Evolutionary conservation across 768 basidiomycete genomes (phyloP).

Genomic region (Lentinus brumalis): DNA sequence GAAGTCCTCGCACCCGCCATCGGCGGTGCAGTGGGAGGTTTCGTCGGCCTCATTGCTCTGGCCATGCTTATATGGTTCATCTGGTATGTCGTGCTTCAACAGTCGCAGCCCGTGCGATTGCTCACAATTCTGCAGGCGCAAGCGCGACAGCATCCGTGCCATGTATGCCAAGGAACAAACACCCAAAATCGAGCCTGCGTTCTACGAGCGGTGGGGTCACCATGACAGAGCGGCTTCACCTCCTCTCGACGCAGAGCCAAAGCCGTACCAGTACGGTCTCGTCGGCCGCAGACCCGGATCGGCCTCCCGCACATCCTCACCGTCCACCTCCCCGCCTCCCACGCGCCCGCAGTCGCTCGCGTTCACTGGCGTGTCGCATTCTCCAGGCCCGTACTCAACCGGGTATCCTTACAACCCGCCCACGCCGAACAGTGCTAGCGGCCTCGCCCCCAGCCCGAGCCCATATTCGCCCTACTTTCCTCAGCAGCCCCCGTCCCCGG

Average conservation of each 20-base stretch:
- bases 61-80: conserved; percentile 51
- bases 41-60: conserved; percentile 50
- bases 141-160: conserved; percentile 33
- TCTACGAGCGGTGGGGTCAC: neutral
- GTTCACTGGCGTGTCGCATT: conserved; percentile 1
- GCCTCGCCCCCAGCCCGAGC: conserved; percentile 1
- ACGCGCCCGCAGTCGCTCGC: conserved; percentile 19
- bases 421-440: neutral
- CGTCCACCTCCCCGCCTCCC: conserved; percentile 12
- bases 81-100: conserved; percentile 38
- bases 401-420: neutral
- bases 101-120: conserved; percentile 11
- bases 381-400: conserved; percentile 10
- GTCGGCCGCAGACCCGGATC: conserved; percentile 41
- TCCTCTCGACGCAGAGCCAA: conserved; percentile 42
- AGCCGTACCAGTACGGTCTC: conserved; percentile 65
- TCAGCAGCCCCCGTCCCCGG: neutral
- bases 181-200: conserved; percentile 8
- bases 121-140: conserved; percentile 38
- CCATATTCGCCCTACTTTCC: neutral
- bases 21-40: conserved; percentile 57
- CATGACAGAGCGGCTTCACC: conserved; percentile 2
- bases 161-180: conserved; percentile 1
- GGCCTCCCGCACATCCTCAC: conserved; percentile 15
- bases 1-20: conserved; percentile 48